Percentiles rank a stretch among this genome's conserved stretches.
phyloP scores from a whole-genome alignment of 371 early-diverging fungal genomes.

The Mortierella sp. region DNA sequence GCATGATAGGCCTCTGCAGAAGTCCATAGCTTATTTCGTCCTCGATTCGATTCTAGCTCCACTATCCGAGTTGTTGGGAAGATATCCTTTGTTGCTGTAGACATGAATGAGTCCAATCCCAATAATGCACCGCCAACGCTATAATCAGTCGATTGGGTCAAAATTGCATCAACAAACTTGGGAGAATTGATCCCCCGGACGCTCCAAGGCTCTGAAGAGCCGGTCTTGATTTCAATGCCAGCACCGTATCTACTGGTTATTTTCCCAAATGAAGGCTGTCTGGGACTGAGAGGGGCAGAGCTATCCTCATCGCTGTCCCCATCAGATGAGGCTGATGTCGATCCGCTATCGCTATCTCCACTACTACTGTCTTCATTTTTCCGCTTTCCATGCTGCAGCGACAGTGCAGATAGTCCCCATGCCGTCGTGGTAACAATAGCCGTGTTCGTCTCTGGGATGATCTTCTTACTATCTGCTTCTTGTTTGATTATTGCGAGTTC shows the following conservation, averaged over 20 bases:
- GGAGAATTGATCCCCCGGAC: constrained; percentile 40
- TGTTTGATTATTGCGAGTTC: background rate
- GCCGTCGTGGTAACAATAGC: constrained; percentile 5
- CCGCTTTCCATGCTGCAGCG: constrained; percentile 15
- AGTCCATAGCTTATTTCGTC: constrained; percentile 11
- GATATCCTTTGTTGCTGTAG: background rate
- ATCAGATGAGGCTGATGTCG: constrained; percentile 21
- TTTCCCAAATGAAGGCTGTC: constrained; percentile 25
- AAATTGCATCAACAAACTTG: constrained; percentile 23
- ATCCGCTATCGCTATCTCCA: constrained; percentile 29
- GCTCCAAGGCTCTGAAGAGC: constrained; percentile 7
- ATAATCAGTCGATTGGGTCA: constrained; percentile 13
- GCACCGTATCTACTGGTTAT: constrained; percentile 1
- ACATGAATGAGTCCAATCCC: background rate
- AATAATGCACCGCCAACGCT: constrained; percentile 15
- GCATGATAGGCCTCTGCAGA: constrained; percentile 31
- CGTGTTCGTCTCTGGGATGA: background rate
- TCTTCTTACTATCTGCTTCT: background rate
- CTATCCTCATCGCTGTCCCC: constrained; percentile 40
- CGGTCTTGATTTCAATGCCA: background rate
- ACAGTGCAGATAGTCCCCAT: constrained; percentile 25
- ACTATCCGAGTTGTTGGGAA: background rate
- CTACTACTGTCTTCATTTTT: constrained; percentile 25
- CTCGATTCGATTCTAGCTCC: background rate
- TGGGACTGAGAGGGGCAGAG: background rate